Percentiles rank a stretch among this genome's conserved stretches.
phyloP scores from a whole-genome alignment of 345 rosid genomes.

The Hypericum perforatum region DNA sequence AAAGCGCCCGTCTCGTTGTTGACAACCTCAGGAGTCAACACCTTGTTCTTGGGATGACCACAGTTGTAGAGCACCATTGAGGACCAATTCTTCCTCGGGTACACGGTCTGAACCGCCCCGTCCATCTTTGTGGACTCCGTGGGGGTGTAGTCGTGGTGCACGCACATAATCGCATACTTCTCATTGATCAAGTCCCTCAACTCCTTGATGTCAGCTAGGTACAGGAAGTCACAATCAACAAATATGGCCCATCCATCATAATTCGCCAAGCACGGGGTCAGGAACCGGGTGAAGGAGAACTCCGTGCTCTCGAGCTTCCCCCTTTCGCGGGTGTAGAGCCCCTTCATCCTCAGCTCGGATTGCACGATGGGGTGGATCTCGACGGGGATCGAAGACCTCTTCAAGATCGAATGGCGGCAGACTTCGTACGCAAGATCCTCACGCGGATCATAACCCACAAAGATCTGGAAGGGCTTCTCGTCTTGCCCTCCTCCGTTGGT shows the following conservation, averaged over 20 bases:
- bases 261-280: slow-evolving; percentile 71
- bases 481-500: background rate
- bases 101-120: slow-evolving; percentile 85
- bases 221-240: slow-evolving; percentile 92
- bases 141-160: slow-evolving; percentile 86
- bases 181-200: slow-evolving; percentile 67
- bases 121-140: slow-evolving; percentile 95
- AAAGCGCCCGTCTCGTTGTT: slow-evolving; percentile 74
- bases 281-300: slow-evolving; percentile 85
- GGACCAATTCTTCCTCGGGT: slow-evolving; percentile 98
- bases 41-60: slow-evolving; percentile 81
- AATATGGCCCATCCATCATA: slow-evolving; percentile 96
- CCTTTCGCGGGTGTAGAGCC: slow-evolving; percentile 77
- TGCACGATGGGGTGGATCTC: slow-evolving; percentile 74
- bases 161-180: slow-evolving; percentile 84
- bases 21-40: slow-evolving; percentile 54
- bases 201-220: slow-evolving; percentile 70
- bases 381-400: slow-evolving; percentile 72
- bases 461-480: slow-evolving; percentile 42
- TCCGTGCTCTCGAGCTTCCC: slow-evolving; percentile 88
- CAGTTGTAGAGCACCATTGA: slow-evolving; percentile 97
- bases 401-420: slow-evolving; percentile 59
- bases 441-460: slow-evolving; percentile 86
- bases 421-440: slow-evolving; percentile 87
- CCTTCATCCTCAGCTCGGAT: slow-evolving; percentile 59